A percentile compares a stretch with the other conserved stretches of the same genome.
These are phyloP conservation scores for Alternaria ethzedia DNA, from an alignment of 2,329 filamentous ascomycete species.

Conservation along the genomic window DNA sequence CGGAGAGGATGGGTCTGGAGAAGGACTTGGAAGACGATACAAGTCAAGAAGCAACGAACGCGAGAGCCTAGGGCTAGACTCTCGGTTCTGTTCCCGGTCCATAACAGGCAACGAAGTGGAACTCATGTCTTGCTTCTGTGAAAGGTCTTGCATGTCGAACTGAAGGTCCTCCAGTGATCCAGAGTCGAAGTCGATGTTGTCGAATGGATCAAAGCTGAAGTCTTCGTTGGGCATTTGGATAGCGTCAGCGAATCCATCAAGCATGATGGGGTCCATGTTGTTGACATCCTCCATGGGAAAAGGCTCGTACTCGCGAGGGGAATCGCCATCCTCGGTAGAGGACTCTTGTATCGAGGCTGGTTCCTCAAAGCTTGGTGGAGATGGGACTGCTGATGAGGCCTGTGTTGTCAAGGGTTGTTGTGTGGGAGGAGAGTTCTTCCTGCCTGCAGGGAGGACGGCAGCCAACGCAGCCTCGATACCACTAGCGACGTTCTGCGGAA, in stretches of 20 bases:
- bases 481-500: conserved; percentile 40
- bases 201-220: conserved; percentile 34
- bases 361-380: conserved; percentile 29
- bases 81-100: conserved; percentile 23
- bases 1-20: conserved; percentile 43
- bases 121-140: conserved; percentile 25
- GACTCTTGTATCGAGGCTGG: conserved; percentile 24
- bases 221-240: conserved; percentile 32
- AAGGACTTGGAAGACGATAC: conserved; percentile 45
- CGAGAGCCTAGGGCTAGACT: conserved; percentile 40
- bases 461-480: conserved; percentile 44
- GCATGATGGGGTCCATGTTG: conserved; percentile 28
- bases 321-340: conserved; percentile 34
- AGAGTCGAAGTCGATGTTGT: conserved; percentile 36
- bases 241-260: conserved; percentile 33
- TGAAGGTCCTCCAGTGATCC: conserved; percentile 26
- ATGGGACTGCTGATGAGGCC: conserved; percentile 24
- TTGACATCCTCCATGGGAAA: conserved; percentile 35
- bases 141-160: conserved; percentile 27
- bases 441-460: conserved; percentile 42
- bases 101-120: conserved; percentile 15
- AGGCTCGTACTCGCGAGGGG: conserved; percentile 31
- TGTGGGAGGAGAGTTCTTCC: conserved; percentile 25
- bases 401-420: conserved; percentile 19
- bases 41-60: conserved; percentile 49